Percentiles rank a stretch among this genome's conserved stretches.
Conservation (phyloP, 495 filamentous ascomycete genomes). For the Aspergillus baeticus region DNA sequence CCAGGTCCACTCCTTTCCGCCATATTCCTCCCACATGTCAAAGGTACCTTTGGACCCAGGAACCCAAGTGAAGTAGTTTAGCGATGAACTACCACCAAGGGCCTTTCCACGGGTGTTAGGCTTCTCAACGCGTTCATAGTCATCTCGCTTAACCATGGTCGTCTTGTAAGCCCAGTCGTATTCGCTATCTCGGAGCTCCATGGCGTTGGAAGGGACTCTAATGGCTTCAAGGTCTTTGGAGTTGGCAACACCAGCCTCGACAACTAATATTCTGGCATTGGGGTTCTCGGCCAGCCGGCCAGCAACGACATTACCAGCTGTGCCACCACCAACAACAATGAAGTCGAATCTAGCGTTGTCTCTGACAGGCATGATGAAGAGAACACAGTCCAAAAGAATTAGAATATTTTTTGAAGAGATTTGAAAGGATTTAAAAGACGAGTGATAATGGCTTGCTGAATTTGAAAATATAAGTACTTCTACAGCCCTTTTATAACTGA, state of each 20-base stretch:
- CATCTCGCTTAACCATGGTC: conserved; percentile 59
- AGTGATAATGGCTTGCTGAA: too few species aligned
- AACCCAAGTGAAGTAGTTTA: conserved; percentile 59
- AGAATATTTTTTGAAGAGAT: too few species aligned
- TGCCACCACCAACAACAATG: conserved; percentile 53
- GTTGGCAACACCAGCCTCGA: conserved; percentile 51
- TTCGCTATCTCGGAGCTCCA: conserved; percentile 41
- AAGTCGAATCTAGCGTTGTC: conserved; percentile 36
- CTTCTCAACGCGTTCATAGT: conserved; percentile 62
- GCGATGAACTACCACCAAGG: conserved; percentile 50
- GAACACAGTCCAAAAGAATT: background rate
- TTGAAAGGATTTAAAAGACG: too few species aligned
- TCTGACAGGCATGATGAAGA: too few species aligned
- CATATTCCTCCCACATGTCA: conserved; percentile 57
- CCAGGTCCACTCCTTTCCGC: conserved; percentile 59
- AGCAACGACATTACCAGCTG: conserved; percentile 56
- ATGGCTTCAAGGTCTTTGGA: conserved; percentile 41
- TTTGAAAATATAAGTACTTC: too few species aligned
- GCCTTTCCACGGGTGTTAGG: conserved; percentile 57
- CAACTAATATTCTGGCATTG: conserved; percentile 48
- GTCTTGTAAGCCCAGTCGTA: conserved; percentile 65
- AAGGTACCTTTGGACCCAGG: conserved; percentile 53
- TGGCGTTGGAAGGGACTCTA: conserved; percentile 42
- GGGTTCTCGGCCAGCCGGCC: conserved; percentile 58
- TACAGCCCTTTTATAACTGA: too few species aligned